Evolutionary conservation across 2,329 filamentous ascomycete species (phyloP).

Genomic region (Cadophora malorum): DNA sequence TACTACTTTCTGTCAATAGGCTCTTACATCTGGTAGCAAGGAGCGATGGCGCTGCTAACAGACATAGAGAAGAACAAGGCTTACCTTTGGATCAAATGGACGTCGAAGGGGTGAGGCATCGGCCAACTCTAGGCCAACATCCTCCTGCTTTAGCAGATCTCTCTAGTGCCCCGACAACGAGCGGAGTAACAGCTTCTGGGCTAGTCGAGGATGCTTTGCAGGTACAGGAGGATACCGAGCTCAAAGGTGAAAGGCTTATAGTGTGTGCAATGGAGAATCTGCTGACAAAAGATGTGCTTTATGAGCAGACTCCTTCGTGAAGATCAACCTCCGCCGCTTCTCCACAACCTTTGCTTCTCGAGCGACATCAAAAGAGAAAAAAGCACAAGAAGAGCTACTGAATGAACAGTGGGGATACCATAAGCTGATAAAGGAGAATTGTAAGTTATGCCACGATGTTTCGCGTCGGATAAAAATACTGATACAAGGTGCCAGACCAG

Average conservation of each 20-base stretch:
- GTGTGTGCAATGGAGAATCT: neutral
- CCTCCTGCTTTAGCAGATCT: neutral
- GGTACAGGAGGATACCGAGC: neutral
- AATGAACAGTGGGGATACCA: constrained; percentile 10
- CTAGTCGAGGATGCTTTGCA: neutral
- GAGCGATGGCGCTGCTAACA: constrained; percentile 8
- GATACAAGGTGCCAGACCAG: constrained; percentile 10
- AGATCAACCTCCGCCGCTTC: constrained; percentile 5
- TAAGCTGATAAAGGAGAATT: constrained; percentile 4
- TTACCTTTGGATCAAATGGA: constrained; percentile 13
- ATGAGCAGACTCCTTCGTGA: constrained; percentile 5
- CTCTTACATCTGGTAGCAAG: neutral
- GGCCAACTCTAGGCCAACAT: neutral
- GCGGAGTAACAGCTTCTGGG: neutral
- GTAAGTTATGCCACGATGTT: constrained; percentile 2
- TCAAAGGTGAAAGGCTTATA: neutral
- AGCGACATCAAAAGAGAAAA: neutral
- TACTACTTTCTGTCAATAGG: neutral
- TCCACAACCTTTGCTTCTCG: constrained; percentile 1
- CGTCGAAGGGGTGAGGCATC: constrained; percentile 1
- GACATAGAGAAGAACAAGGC: constrained; percentile 13
- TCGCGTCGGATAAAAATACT: neutral
- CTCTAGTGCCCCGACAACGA: neutral
- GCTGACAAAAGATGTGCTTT: neutral
- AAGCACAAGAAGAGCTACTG: neutral